A percentile compares a stretch with the other conserved stretches of the same genome.
These are phyloP conservation scores for Rhodotorula sp. DNA, from an alignment of 1,284 basidiomycete genomes.

Conservation along the genomic window DNA sequence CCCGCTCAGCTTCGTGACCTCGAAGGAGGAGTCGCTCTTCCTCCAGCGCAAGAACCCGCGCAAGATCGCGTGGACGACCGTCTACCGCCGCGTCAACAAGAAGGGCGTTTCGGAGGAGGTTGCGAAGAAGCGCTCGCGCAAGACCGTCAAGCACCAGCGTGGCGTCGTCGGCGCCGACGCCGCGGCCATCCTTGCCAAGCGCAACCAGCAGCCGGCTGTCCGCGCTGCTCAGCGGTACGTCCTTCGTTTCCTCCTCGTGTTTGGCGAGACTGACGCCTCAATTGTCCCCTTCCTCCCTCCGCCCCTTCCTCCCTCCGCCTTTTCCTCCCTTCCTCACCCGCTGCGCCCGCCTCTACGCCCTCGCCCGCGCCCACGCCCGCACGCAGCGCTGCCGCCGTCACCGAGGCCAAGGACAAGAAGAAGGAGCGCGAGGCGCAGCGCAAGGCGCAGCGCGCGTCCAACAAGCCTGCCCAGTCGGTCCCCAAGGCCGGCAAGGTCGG, in stretches of 20 bases:
- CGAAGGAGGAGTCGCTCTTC: slow-evolving; percentile 96
- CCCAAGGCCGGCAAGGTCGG: slow-evolving; percentile 11
- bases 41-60: slow-evolving; percentile 99
- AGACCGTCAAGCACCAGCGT: slow-evolving; percentile 93
- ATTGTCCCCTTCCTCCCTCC: neutral
- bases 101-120: slow-evolving; percentile 99
- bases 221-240: slow-evolving; percentile 77
- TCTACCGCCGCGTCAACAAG: slow-evolving; percentile 99
- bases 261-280: neutral
- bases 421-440: slow-evolving; percentile 42
- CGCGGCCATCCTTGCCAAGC: slow-evolving; percentile 82
- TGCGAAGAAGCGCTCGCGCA: slow-evolving; percentile 96
- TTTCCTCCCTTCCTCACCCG: neutral
- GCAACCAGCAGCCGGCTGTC: slow-evolving; percentile 86
- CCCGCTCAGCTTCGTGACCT: slow-evolving; percentile 55
- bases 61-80: slow-evolving; percentile 95
- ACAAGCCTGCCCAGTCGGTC: slow-evolving; percentile 18
- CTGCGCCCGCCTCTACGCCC: neutral
- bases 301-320: neutral
- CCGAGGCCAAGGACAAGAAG: slow-evolving; percentile 46
- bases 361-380: neutral
- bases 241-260: neutral
- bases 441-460: slow-evolving; percentile 28
- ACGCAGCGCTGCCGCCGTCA: slow-evolving; percentile 41
- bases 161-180: slow-evolving; percentile 97